Percentiles rank a stretch among this genome's conserved stretches.
Conservation (phyloP, 1,284 basidiomycete genomes). For the Sporisorium reilianum region DNA sequence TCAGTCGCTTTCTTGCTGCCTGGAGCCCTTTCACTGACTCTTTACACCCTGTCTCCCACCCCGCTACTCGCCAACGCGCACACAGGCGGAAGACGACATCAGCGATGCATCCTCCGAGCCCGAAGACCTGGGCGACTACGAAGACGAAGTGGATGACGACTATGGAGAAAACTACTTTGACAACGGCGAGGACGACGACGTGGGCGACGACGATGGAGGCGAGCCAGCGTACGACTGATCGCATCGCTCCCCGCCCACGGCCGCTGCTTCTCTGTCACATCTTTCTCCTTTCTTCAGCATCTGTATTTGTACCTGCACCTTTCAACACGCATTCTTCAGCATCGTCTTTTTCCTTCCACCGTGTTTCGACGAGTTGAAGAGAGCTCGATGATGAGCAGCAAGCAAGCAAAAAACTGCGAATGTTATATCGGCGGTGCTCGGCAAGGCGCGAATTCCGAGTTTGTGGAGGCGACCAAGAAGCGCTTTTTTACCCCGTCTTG, state of each 20-base stretch:
- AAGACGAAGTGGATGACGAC: slow-evolving; percentile 68
- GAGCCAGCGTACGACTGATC: slow-evolving; percentile 62
- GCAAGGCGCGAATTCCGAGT: neutral
- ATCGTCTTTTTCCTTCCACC: neutral
- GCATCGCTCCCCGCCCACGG: neutral
- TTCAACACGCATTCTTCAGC: slow-evolving; percentile 7
- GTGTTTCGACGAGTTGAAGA: neutral
- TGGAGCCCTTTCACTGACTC: neutral
- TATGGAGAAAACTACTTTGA: slow-evolving; percentile 68
- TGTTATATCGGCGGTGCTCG: neutral
- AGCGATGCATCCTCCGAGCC: slow-evolving; percentile 55
- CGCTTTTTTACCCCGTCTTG: neutral
- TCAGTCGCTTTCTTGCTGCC: neutral
- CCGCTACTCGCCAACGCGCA: no score
- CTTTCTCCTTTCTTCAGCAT: slow-evolving; percentile 10
- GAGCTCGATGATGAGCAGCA: neutral
- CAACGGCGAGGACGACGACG: slow-evolving; percentile 66
- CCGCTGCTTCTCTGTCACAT: neutral
- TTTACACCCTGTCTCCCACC: neutral
- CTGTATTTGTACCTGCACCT: slow-evolving; percentile 31
- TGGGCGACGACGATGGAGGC: slow-evolving; percentile 57
- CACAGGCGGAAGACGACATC: slow-evolving; percentile 53
- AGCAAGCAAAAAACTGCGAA: neutral
- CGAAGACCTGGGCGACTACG: slow-evolving; percentile 65
- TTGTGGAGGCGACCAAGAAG: neutral